These are phyloP conservation scores for Fusarium acutatum DNA, from an alignment of 2,329 filamentous ascomycete genomes.

Conservation along the genomic window DNA sequence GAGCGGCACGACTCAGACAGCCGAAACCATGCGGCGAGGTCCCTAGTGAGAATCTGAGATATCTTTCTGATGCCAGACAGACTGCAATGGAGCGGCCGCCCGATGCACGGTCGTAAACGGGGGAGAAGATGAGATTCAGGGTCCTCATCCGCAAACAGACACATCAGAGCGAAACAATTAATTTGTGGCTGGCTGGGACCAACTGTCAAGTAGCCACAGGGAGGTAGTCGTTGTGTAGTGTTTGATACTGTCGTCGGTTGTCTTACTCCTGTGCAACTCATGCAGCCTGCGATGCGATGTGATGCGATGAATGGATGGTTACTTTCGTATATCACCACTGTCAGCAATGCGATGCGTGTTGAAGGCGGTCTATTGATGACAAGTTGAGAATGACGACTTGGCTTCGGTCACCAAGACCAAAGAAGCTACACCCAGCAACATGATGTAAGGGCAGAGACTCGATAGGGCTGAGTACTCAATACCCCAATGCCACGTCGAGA, in stretches of 20 bases:
- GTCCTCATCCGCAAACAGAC: conserved; percentile 11
- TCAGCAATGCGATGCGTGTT: not conserved
- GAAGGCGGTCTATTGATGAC: not conserved
- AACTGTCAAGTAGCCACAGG: not conserved
- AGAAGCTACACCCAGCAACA: conserved; percentile 1
- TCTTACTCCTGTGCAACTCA: conserved; percentile 18
- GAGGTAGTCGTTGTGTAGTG: not conserved
- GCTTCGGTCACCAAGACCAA: conserved; percentile 3
- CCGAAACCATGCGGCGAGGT: conserved; percentile 7
- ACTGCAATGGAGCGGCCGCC: conserved; percentile 26
- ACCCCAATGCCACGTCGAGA: conserved; percentile 37
- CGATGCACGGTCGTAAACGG: conserved; percentile 1
- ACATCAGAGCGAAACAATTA: not conserved
- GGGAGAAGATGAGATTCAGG: conserved; percentile 8
- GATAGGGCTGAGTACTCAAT: conserved; percentile 40
- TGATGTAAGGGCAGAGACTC: conserved; percentile 15
- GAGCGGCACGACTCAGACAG: conserved; percentile 26
- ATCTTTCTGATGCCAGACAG: not conserved
- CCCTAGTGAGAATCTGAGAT: not conserved
- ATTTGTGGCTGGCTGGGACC: conserved; percentile 20
- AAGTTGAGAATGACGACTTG: not conserved
- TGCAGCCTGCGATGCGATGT: not conserved
- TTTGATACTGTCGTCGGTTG: not conserved
- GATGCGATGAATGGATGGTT: not conserved
- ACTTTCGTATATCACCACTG: not conserved